A percentile compares a stretch with the other conserved stretches of the same genome.
Evolutionary conservation across 805 yeast species (phyloP).

Genomic region (Debaryomyces castellii): DNA sequence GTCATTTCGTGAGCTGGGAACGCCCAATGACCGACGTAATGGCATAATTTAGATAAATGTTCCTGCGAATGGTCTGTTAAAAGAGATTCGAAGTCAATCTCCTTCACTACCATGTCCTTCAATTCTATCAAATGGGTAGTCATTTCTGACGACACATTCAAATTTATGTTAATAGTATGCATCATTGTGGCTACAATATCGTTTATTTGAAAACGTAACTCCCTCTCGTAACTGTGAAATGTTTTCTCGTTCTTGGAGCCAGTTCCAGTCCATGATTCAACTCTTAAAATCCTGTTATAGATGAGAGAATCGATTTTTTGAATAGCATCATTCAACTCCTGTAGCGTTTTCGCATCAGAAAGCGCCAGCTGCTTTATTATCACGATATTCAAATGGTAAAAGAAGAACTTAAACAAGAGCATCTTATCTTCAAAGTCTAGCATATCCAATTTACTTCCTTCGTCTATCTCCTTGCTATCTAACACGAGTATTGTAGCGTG

Average conservation of each 20-base stretch:
- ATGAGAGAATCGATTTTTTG: constrained; percentile 22
- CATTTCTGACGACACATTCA: constrained; percentile 24
- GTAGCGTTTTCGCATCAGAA: background rate
- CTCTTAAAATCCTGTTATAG: constrained; percentile 32
- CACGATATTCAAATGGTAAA: constrained; percentile 36
- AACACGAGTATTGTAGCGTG: constrained; percentile 30
- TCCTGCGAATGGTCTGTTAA: constrained; percentile 21
- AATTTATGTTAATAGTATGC: constrained; percentile 21
- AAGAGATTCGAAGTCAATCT: constrained; percentile 30
- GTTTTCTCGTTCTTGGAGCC: constrained; percentile 21
- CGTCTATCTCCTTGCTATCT: constrained; percentile 4
- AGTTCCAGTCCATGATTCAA: constrained; percentile 46
- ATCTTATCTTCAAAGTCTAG: constrained; percentile 26
- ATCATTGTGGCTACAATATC: constrained; percentile 38
- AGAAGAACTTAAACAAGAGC: constrained; percentile 34
- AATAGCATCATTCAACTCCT: constrained; percentile 15
- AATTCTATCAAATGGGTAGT: constrained; percentile 19
- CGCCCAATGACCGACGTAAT: constrained; percentile 59
- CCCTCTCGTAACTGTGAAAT: constrained; percentile 7
- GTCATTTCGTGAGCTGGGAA: constrained; percentile 68
- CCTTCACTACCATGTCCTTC: constrained; percentile 23
- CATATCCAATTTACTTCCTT: constrained; percentile 17
- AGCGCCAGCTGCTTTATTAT: constrained; percentile 13
- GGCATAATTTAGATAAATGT: constrained; percentile 30
- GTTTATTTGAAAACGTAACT: constrained; percentile 8